These are phyloP conservation scores for Podaxis sp. DNA, from an alignment of 768 basidiomycete species.

Conservation along the genomic window DNA sequence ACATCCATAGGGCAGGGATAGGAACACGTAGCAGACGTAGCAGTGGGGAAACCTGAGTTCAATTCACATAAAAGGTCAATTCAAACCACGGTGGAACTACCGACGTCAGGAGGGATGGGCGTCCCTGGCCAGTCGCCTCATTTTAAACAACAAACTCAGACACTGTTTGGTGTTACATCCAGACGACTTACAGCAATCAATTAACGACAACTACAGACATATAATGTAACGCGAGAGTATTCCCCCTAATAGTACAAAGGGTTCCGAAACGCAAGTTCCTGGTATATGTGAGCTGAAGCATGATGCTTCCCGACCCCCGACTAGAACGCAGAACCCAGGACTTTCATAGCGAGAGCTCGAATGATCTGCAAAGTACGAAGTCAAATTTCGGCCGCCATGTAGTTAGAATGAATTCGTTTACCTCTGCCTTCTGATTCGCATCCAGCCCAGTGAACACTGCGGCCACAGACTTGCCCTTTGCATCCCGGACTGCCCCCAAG, in stretches of 20 bases:
- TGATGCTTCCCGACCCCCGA: not conserved
- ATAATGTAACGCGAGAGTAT: not conserved
- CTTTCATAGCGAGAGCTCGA: constrained; percentile 78
- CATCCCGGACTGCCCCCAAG: constrained; percentile 89
- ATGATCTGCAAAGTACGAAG: constrained; percentile 53
- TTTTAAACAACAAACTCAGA: not conserved
- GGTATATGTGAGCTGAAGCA: not conserved
- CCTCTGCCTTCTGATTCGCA: constrained; percentile 84
- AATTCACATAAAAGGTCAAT: not conserved
- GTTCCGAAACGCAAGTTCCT: not conserved
- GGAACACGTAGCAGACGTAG: not conserved
- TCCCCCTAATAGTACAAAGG: not conserved
- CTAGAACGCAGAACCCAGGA: constrained; percentile 62
- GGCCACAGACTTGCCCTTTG: constrained; percentile 92
- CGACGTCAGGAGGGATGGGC: not conserved
- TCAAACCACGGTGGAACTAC: not conserved
- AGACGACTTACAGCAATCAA: not conserved
- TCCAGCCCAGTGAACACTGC: constrained; percentile 81
- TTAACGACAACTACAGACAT: not conserved
- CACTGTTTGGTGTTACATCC: not conserved
- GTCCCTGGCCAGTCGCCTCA: not conserved
- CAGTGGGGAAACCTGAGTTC: not conserved
- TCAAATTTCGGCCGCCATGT: not conserved
- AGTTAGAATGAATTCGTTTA: constrained; percentile 28
- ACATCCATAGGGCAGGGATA: not conserved